Percentiles rank a stretch among this genome's conserved stretches.
These are phyloP conservation scores for Penicillium sp. DNA, from an alignment of 2,329 filamentous ascomycete genomes.

Conservation along the genomic window DNA sequence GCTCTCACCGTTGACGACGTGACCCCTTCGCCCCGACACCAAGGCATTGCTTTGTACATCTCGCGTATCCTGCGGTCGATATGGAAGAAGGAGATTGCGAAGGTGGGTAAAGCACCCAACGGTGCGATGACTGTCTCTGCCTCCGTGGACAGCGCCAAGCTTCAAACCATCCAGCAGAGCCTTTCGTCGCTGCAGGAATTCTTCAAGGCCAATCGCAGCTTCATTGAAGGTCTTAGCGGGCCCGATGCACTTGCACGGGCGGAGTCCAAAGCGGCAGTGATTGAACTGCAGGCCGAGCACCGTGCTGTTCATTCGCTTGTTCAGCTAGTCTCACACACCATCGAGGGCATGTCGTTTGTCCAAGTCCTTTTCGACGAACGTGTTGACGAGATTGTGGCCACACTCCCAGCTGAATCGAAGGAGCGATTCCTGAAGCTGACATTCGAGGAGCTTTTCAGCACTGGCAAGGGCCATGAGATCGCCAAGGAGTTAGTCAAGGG, in stretches of 20 bases:
- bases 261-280: constrained; percentile 83
- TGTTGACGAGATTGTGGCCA: constrained; percentile 81
- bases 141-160: constrained; percentile 68
- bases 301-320: constrained; percentile 86
- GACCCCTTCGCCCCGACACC: constrained; percentile 83
- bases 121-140: constrained; percentile 69
- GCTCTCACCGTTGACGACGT: constrained; percentile 79
- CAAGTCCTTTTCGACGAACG: constrained; percentile 93
- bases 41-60: constrained; percentile 85
- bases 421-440: constrained; percentile 76
- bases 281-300: constrained; percentile 91
- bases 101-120: constrained; percentile 56
- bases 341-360: constrained; percentile 96
- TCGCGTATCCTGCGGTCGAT: constrained; percentile 84
- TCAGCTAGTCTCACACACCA: constrained; percentile 84
- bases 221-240: constrained; percentile 92
- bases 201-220: constrained; percentile 81
- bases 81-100: constrained; percentile 80
- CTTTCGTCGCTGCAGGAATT: constrained; percentile 80
- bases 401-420: constrained; percentile 72
- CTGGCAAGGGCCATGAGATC: constrained; percentile 77
- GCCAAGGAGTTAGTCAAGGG: constrained; percentile 95
- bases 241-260: constrained; percentile 81
- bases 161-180: constrained; percentile 78
- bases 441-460: constrained; percentile 85